phyloP scores from a whole-genome alignment of 441 rosid genomes.

The Gossypium aridum region DNA sequence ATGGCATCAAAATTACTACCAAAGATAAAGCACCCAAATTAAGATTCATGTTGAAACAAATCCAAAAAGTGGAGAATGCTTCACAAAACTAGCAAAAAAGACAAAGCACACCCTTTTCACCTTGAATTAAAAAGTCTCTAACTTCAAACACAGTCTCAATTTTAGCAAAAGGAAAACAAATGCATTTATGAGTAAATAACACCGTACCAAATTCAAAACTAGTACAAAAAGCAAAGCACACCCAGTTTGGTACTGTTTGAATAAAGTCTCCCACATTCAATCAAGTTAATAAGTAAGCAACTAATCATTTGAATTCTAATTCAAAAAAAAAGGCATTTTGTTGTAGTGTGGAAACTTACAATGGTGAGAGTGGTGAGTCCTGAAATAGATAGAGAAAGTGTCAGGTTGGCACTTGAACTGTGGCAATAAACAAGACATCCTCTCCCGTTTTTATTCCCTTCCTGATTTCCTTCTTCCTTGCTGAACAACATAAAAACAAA shows the following conservation, averaged over 20 bases:
- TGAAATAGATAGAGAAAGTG: conserved; percentile 55
- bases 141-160: neutral
- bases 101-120: neutral
- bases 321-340: neutral
- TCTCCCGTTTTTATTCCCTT: conserved; percentile 12
- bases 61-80: neutral
- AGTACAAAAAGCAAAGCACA: neutral
- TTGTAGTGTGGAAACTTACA: neutral
- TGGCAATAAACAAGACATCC: conserved; percentile 84
- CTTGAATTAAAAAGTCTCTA: neutral
- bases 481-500: neutral
- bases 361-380: conserved; percentile 30
- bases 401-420: conserved; percentile 92
- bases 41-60: neutral
- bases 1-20: neutral
- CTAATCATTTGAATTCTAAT: conserved; percentile 4
- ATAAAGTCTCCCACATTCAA: neutral
- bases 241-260: neutral
- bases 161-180: conserved; percentile 5
- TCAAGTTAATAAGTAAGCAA: neutral
- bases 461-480: neutral
- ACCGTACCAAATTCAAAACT: neutral
- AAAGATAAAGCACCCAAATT: neutral
- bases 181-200: neutral
- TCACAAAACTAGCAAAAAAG: neutral